Conservation (phyloP, 2,329 filamentous ascomycete species). For the Fusarium sp. region DNA sequence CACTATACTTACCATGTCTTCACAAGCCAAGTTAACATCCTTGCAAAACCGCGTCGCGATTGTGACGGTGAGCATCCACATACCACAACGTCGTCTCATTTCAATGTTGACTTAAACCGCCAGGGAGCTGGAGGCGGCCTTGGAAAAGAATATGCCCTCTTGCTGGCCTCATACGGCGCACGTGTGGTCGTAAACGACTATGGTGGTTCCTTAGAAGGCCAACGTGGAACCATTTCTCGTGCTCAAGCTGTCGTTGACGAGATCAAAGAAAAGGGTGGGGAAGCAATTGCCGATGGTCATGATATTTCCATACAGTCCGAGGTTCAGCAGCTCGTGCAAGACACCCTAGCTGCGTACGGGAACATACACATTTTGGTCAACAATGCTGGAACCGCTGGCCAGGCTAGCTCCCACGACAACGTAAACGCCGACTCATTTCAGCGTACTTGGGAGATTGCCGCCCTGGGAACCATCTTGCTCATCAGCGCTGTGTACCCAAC, state of each 20-base stretch:
- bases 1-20: neutral
- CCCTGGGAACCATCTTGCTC: constrained; percentile 24
- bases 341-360: constrained; percentile 2
- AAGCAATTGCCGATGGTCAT: constrained; percentile 34
- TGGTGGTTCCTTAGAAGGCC: constrained; percentile 17
- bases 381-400: constrained; percentile 27
- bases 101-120: neutral
- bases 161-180: constrained; percentile 35
- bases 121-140: constrained; percentile 43
- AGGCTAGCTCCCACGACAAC: constrained; percentile 20
- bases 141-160: constrained; percentile 42
- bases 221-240: constrained; percentile 22
- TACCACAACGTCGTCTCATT: neutral
- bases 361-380: constrained; percentile 25
- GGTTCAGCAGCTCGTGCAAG: constrained; percentile 20
- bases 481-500: constrained; percentile 36
- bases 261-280: constrained; percentile 31
- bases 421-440: constrained; percentile 25
- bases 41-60: constrained; percentile 9
- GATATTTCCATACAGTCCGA: constrained; percentile 30
- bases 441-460: constrained; percentile 30
- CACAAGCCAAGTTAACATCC: constrained; percentile 9
- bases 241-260: constrained; percentile 35
- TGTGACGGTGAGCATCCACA: constrained; percentile 2
- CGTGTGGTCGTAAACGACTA: constrained; percentile 38